Percentiles rank a stretch among this genome's conserved stretches.
phyloP scores from a whole-genome alignment of 257 asterid species.

The Agastache rugosa region DNA sequence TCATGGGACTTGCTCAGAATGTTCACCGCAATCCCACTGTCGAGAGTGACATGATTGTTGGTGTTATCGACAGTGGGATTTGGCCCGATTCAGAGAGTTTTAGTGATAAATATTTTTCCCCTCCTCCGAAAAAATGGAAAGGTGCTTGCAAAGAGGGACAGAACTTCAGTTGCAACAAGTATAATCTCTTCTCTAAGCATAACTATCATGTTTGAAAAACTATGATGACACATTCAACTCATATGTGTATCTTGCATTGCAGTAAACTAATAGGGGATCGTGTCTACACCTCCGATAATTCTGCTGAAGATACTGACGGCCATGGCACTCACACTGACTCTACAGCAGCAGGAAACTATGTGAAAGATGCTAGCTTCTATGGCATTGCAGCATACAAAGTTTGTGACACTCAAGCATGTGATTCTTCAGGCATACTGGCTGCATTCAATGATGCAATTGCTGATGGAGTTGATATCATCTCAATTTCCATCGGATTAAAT shows the following conservation, averaged over 20 bases:
- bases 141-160: constrained; percentile 50
- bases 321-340: constrained; percentile 61
- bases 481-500: constrained; percentile 35
- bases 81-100: constrained; percentile 52
- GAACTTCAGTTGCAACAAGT: constrained; percentile 59
- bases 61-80: constrained; percentile 48
- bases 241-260: background rate
- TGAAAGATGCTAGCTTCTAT: constrained; percentile 36
- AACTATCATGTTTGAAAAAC: background rate
- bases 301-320: constrained; percentile 37
- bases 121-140: constrained; percentile 53
- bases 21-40: constrained; percentile 6
- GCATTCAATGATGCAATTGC: constrained; percentile 62
- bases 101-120: constrained; percentile 36
- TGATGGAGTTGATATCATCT: constrained; percentile 53
- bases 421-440: constrained; percentile 26
- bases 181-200: background rate
- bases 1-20: constrained; percentile 35
- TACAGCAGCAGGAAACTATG: constrained; percentile 49
- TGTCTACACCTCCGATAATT: background rate
- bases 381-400: constrained; percentile 47
- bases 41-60: constrained; percentile 45
- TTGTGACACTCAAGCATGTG: background rate
- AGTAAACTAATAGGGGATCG: constrained; percentile 1
- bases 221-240: background rate